Base-by-base conservation (phyloP, 306 rosid species). In the cucumber (Cucumis sativus) region DNA sequence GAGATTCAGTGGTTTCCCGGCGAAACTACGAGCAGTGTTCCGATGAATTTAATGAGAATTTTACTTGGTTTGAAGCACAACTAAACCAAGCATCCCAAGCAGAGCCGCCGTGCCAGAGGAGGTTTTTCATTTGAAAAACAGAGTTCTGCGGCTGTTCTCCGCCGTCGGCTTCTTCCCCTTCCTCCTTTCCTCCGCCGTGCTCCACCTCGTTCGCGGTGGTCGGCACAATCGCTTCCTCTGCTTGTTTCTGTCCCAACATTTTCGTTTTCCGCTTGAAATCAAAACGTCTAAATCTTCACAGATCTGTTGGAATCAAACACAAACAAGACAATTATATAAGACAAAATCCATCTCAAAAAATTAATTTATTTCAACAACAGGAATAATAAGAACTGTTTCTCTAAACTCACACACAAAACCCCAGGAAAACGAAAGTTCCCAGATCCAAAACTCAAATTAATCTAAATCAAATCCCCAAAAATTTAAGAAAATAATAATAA, bases 71-170 rank as follows among this genome's bases (percentile, higher is more conserved):
- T 52, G 99, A 95, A 78, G 99, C 97, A 69, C 98, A 95, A 78
- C 98, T 95, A 86, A 95, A 92, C 98, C 98, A 95, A 16, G 98
- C 98, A 75, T 95, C 98, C 98, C 98, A 95, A 23, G 79, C 95
- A 65, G 98, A 95, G 79, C 98, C 98, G 8, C 98, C 98, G 62
- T 95, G 97, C 98, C 98, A 95, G 64, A 95, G 96, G 47, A 92
- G 33, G 73, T 33, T 90, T 79, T 88, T 95, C 83, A 95, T 76
- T 78, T 83, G 88, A 37, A 92, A 82, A 59, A 69, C 16, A 35
- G 96, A 84, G 1, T 84, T 77, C n/a, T 83, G 79, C 5, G 7
- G 25, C 39, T 72, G 61, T 72, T 51, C 61, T 51, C 13, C 76
- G 0, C 59, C 76, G 23, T 47, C 41, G 0, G 3, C 41, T 39